Conservation (phyloP, 805 yeast genomes). For the Tetrapisispora phaffii region DNA sequence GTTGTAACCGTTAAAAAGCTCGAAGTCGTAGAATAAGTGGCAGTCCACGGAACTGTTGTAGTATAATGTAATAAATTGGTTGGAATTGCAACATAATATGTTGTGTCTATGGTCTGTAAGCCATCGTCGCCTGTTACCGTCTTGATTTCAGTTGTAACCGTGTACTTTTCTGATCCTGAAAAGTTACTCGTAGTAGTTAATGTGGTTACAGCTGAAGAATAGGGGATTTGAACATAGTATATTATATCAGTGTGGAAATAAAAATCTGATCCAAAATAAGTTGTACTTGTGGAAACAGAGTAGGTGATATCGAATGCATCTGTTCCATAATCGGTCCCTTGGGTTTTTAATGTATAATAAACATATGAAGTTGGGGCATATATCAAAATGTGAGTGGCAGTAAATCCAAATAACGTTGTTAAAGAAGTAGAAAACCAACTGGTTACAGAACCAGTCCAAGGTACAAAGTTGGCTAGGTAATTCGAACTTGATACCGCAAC, state of each 20-base stretch:
- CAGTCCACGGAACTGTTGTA: not conserved
- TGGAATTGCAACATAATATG: not conserved
- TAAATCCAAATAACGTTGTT: not conserved
- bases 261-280: not conserved
- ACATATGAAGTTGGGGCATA: not conserved
- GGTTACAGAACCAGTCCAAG: not conserved
- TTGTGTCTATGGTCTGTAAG: not conserved
- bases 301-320: not conserved
- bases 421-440: not conserved
- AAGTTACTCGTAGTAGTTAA: not conserved
- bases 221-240: slow-evolving; percentile 1
- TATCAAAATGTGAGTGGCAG: not conserved
- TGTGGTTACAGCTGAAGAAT: not conserved
- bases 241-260: not conserved
- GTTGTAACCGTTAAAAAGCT: not conserved
- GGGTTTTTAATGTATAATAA: not conserved
- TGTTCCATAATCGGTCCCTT: not conserved
- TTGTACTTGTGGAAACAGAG: not conserved
- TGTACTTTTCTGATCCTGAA: not conserved
- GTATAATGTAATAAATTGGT: not conserved
- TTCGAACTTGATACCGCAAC: not conserved
- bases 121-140: not conserved
- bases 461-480: not conserved
- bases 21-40: not conserved
- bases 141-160: not conserved